Percentiles rank a stretch among this genome's conserved stretches.
Evolutionary conservation across 179 eudicot genomes (phyloP).

Genomic region (Camellia oleifera): DNA sequence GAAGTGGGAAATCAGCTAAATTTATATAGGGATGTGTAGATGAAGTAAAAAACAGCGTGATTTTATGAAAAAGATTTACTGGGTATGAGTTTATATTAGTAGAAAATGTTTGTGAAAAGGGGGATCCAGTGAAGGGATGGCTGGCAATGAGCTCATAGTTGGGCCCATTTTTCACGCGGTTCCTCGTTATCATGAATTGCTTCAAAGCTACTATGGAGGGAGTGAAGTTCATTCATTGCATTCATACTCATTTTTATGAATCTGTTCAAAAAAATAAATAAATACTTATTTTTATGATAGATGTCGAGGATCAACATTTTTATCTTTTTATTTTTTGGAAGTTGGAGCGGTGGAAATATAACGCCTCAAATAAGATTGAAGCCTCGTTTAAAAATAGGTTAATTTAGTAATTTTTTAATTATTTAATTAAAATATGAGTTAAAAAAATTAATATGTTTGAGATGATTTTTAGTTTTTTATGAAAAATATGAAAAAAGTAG

Average conservation of each 20-base stretch:
- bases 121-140: background rate
- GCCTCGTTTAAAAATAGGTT: no score
- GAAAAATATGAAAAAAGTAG: no score
- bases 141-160: constrained; percentile 16
- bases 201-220: background rate
- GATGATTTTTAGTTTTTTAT: no score
- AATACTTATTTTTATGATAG: no score
- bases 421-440: no score
- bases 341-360: no score
- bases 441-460: no score
- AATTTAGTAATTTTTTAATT: no score
- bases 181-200: constrained; percentile 14
- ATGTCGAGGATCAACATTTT: background rate
- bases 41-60: background rate
- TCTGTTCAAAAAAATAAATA: background rate
- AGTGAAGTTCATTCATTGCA: background rate
- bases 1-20: background rate
- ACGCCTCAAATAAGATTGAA: no score
- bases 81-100: background rate
- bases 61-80: background rate
- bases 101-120: background rate
- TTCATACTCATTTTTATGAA: background rate
- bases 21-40: background rate
- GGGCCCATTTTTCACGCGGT: constrained; percentile 21
- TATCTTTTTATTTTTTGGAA: no score